phyloP scores from a whole-genome alignment of 176 grass and related monocot species.

The Secale cereale region DNA sequence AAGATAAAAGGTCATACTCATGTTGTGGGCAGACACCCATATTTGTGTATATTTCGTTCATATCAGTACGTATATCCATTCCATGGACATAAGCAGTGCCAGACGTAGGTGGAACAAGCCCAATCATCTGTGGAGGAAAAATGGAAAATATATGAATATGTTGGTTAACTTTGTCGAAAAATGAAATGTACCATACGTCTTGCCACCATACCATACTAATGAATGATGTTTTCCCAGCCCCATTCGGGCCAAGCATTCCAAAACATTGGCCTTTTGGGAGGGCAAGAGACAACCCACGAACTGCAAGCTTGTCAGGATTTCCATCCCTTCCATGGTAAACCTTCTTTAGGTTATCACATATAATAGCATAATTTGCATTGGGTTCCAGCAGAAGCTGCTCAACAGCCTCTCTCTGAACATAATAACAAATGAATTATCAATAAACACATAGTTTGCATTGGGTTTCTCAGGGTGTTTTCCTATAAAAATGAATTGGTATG shows the following conservation, averaged over 20 bases:
- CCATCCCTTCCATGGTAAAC: constrained; percentile 65
- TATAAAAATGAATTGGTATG: background rate
- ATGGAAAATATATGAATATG: background rate
- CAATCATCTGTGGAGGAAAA: constrained; percentile 61
- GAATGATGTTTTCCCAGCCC: constrained; percentile 86
- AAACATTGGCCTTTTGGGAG: constrained; percentile 68
- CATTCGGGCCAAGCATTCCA: constrained; percentile 88
- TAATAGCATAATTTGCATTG: constrained; percentile 35
- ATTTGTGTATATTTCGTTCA: constrained; percentile 68
- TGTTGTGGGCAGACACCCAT: constrained; percentile 97
- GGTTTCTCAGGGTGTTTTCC: background rate
- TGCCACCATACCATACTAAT: constrained; percentile 66
- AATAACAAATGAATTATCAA: background rate
- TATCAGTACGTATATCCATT: constrained; percentile 74
- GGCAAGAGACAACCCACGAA: constrained; percentile 63
- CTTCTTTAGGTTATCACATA: constrained; percentile 75
- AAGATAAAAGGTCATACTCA: constrained; percentile 42
- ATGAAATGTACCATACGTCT: background rate
- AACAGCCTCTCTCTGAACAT: constrained; percentile 61
- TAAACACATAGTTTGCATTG: background rate
- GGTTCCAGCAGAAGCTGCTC: constrained; percentile 48
- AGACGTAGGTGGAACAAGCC: constrained; percentile 65
- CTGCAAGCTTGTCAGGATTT: constrained; percentile 59
- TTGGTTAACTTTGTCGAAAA: background rate
- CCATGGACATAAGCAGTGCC: constrained; percentile 77